Conservation (phyloP, 2,329 filamentous ascomycete genomes). For the Myriangium duriaei region DNA sequence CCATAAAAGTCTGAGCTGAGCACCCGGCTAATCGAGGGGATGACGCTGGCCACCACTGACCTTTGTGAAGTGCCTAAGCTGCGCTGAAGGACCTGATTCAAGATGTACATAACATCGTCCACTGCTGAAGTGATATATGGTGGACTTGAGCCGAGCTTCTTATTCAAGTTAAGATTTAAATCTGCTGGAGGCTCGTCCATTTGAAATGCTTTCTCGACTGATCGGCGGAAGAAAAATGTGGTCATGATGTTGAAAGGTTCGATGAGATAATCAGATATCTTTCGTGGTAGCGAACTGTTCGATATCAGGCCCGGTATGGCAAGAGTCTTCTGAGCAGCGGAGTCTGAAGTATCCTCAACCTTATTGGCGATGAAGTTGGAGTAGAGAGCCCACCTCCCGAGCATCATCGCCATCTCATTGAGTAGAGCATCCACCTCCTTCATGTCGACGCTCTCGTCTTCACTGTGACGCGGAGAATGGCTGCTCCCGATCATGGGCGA, state of each 20-base stretch:
- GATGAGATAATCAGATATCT: slow-evolving; percentile 61
- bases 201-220: slow-evolving; percentile 95
- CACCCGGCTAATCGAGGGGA: slow-evolving; percentile 68
- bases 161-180: slow-evolving; percentile 62
- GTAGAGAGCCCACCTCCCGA: slow-evolving; percentile 87
- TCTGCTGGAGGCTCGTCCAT: slow-evolving; percentile 78
- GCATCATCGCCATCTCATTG: slow-evolving; percentile 81
- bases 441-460: slow-evolving; percentile 93
- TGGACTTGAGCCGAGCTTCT: slow-evolving; percentile 59
- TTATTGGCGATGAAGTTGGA: slow-evolving; percentile 79
- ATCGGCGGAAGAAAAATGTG: slow-evolving; percentile 91
- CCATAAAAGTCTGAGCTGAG: slow-evolving; percentile 83
- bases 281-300: slow-evolving; percentile 68
- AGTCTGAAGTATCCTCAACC: slow-evolving; percentile 34
- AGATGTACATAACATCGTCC: slow-evolving; percentile 98
- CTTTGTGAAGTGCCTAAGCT: slow-evolving; percentile 77
- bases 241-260: slow-evolving; percentile 84
- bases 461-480: slow-evolving; percentile 49
- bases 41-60: slow-evolving; percentile 61
- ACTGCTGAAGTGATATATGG: slow-evolving; percentile 92
- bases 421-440: slow-evolving; percentile 84
- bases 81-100: slow-evolving; percentile 80
- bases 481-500: slow-evolving; percentile 52
- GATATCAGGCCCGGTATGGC: slow-evolving; percentile 60
- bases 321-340: slow-evolving; percentile 36